A percentile compares a stretch with the other conserved stretches of the same genome.
Conservation (phyloP, 306 rosid genomes). For the Comarum palustre region DNA sequence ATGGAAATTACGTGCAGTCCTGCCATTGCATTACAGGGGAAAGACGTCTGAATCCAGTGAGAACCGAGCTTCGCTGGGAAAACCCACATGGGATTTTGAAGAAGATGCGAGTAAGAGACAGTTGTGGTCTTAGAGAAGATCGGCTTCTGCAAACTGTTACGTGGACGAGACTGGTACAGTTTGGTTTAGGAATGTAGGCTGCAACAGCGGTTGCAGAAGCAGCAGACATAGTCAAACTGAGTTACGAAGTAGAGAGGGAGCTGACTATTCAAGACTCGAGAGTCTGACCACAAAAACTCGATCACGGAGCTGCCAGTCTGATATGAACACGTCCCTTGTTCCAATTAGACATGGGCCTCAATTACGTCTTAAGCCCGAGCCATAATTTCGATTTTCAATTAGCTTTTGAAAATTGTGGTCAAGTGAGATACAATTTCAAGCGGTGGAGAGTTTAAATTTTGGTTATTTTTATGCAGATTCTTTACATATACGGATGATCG, state of each 20-base stretch:
- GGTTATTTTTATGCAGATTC: too few species aligned
- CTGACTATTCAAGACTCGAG: neutral
- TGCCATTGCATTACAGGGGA: slow-evolving; percentile 94
- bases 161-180: slow-evolving; percentile 15
- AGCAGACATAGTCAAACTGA: slow-evolving; percentile 39
- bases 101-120: slow-evolving; percentile 31
- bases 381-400: too few species aligned
- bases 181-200: slow-evolving; percentile 23
- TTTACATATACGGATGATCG: too few species aligned
- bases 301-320: neutral
- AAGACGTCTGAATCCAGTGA: slow-evolving; percentile 37
- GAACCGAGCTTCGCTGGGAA: slow-evolving; percentile 34
- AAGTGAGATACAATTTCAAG: too few species aligned
- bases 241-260: neutral
- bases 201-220: slow-evolving; percentile 26
- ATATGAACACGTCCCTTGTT: neutral
- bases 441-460: too few species aligned
- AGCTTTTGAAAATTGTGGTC: too few species aligned
- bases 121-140: slow-evolving; percentile 29
- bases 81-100: slow-evolving; percentile 37
- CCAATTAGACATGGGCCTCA: slow-evolving; percentile 5
- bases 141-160: slow-evolving; percentile 22
- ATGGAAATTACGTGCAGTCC: slow-evolving; percentile 69
- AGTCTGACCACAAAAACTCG: slow-evolving; percentile 3
- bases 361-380: neutral